Conservation (phyloP, 1,139 yeast species). For the Scheffersomyces illinoinensis region DNA sequence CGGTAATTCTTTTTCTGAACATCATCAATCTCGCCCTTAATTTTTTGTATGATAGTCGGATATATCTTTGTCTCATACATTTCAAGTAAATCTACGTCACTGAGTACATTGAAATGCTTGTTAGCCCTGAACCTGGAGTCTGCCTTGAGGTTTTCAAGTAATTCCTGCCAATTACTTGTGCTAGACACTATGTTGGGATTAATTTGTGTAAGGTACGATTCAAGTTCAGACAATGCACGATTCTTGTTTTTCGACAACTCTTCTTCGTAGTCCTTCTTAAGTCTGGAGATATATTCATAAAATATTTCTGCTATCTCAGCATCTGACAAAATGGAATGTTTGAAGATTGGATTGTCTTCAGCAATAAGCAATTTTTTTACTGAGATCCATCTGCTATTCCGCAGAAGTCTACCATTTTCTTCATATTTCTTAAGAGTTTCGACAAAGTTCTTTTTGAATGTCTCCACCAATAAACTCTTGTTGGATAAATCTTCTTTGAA, state of each 20-base stretch:
- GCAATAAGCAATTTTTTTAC: slow-evolving; percentile 46
- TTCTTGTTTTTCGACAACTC: slow-evolving; percentile 30
- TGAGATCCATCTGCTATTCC: slow-evolving; percentile 69
- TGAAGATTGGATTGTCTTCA: slow-evolving; percentile 67
- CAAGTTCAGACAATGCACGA: slow-evolving; percentile 55
- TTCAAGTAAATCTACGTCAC: slow-evolving; percentile 59
- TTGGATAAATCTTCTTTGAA: slow-evolving; percentile 55
- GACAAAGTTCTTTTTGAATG: slow-evolving; percentile 55
- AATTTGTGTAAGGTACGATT: slow-evolving; percentile 43
- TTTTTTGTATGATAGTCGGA: slow-evolving; percentile 32
- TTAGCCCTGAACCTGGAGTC: slow-evolving; percentile 61
- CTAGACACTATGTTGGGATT: slow-evolving; percentile 33
- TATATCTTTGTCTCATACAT: slow-evolving; percentile 53
- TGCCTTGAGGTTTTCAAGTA: slow-evolving; percentile 36
- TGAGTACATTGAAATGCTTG: slow-evolving; percentile 53
- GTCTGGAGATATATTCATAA: slow-evolving; percentile 44
- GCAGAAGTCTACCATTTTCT: slow-evolving; percentile 39
- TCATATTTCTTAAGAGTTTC: slow-evolving; percentile 44
- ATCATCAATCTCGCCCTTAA: slow-evolving; percentile 35
- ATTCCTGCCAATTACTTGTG: slow-evolving; percentile 45
- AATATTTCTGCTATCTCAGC: slow-evolving; percentile 54
- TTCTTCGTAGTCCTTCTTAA: slow-evolving; percentile 42
- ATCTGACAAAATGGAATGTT: slow-evolving; percentile 62
- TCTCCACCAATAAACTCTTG: slow-evolving; percentile 53
- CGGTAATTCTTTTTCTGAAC: slow-evolving; percentile 46